phyloP scores from a whole-genome alignment of 2,329 filamentous ascomycete genomes.

The Raffaelea arxii region DNA sequence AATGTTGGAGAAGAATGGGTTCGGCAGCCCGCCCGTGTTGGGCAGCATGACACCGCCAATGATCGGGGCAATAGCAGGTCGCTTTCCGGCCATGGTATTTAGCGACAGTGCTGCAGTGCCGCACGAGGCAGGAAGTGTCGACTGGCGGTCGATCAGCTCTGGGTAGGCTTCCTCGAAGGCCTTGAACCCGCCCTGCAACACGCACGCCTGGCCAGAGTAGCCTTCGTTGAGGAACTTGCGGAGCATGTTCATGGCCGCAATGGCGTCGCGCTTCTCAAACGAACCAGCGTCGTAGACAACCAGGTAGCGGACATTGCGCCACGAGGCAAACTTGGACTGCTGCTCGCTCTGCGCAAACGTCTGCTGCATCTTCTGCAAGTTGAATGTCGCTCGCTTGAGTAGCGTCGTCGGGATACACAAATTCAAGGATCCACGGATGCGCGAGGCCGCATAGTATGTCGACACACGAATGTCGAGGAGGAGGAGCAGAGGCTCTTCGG shows the following conservation, averaged over 20 bases:
- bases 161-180: constrained; percentile 62
- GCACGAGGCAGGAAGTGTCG: constrained; percentile 20
- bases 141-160: constrained; percentile 46
- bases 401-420: constrained; percentile 92
- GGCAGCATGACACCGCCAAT: constrained; percentile 85
- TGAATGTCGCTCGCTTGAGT: constrained; percentile 83
- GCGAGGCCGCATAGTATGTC: constrained; percentile 67
- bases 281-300: constrained; percentile 82
- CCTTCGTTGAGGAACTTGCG: constrained; percentile 88
- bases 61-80: constrained; percentile 55
- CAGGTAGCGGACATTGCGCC: constrained; percentile 65
- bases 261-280: constrained; percentile 67
- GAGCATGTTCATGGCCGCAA: constrained; percentile 72
- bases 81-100: constrained; percentile 33
- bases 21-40: constrained; percentile 53
- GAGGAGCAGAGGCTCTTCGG: constrained; percentile 36
- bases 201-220: constrained; percentile 62
- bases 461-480: constrained; percentile 80
- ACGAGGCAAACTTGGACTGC: constrained; percentile 63
- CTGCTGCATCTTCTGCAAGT: constrained; percentile 75
- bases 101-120: constrained; percentile 40
- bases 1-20: constrained; percentile 94
- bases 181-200: constrained; percentile 74
- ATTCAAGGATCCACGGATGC: constrained; percentile 75
- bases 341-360: constrained; percentile 70